These are phyloP conservation scores for Chenopodium formosanum DNA, from an alignment of 148 eudicot genomes.

Conservation along the genomic window DNA sequence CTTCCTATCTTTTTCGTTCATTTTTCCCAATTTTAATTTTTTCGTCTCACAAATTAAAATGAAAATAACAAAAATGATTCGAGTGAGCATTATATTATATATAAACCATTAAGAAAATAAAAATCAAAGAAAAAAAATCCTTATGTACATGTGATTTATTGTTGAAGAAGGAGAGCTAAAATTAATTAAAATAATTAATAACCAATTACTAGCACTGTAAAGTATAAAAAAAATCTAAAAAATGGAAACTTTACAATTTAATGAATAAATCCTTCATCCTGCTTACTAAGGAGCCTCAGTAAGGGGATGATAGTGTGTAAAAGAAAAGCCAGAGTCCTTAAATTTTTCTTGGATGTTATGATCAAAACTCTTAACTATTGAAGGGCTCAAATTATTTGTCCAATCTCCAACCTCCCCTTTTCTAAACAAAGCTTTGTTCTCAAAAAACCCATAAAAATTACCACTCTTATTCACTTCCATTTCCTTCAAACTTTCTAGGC, in stretches of 20 bases:
- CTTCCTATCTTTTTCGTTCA: too few species aligned
- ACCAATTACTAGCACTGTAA: neutral
- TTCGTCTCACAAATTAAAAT: too few species aligned
- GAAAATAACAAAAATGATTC: too few species aligned
- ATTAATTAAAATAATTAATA: too few species aligned
- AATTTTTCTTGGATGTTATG: neutral
- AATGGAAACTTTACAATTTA: neutral
- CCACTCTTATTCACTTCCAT: constrained; percentile 18
- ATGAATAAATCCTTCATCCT: neutral
- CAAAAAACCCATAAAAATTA: neutral
- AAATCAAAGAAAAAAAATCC: too few species aligned
- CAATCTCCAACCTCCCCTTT: constrained; percentile 5
- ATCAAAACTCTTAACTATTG: neutral
- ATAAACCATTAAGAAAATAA: too few species aligned
- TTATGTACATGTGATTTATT: too few species aligned
- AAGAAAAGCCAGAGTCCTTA: constrained; percentile 2
- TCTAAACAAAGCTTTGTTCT: constrained; percentile 7
- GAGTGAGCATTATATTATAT: too few species aligned
- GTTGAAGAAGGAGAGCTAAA: too few species aligned
- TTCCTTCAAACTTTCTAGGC: constrained; percentile 17
- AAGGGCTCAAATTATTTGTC: neutral
- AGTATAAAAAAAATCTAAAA: neutral
- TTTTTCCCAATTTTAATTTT: too few species aligned
- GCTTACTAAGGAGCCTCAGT: neutral
- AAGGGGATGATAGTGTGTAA: neutral